Evolutionary conservation across 2,329 filamentous ascomycete genomes (phyloP).

Genomic region (Hawksworthiomyces lignivorus): DNA sequence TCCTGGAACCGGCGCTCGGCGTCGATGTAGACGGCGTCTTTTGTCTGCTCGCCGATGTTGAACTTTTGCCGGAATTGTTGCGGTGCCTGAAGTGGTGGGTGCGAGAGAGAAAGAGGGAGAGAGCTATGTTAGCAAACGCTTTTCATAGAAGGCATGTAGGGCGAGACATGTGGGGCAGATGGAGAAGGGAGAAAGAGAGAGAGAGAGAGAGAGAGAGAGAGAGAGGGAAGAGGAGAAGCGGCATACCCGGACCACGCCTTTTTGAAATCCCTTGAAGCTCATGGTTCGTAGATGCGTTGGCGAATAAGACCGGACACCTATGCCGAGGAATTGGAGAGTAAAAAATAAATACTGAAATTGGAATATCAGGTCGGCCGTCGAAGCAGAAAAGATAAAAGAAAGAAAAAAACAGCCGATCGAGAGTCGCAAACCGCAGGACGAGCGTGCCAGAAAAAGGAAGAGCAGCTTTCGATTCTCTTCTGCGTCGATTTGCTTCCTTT

Average conservation of each 20-base stretch:
- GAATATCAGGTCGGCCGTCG: no score
- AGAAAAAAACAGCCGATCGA: neutral
- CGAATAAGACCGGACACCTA: no score
- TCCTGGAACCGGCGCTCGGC: conserved; percentile 91
- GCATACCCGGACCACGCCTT: conserved; percentile 76
- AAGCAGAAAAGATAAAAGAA: neutral
- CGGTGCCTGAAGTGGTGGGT: conserved; percentile 52
- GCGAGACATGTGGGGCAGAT: conserved; percentile 13
- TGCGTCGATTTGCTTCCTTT: no score
- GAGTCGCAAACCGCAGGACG: no score
- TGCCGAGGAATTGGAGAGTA: conserved; percentile 2
- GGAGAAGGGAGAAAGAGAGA: neutral
- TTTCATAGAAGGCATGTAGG: no score
- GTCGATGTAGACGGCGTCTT: conserved; percentile 90
- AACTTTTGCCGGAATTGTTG: conserved; percentile 88
- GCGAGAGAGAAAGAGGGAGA: neutral
- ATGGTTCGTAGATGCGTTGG: conserved; percentile 46
- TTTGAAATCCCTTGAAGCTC: conserved; percentile 96
- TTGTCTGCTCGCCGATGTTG: conserved; percentile 91
- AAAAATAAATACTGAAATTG: neutral
- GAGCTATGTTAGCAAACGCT: no score
- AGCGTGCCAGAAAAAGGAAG: no score
- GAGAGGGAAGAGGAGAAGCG: neutral
- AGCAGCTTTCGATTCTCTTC: no score
- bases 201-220: neutral